Conservation (phyloP, 176 grass and related monocot species). For the Eremochloa ophiuroides region DNA sequence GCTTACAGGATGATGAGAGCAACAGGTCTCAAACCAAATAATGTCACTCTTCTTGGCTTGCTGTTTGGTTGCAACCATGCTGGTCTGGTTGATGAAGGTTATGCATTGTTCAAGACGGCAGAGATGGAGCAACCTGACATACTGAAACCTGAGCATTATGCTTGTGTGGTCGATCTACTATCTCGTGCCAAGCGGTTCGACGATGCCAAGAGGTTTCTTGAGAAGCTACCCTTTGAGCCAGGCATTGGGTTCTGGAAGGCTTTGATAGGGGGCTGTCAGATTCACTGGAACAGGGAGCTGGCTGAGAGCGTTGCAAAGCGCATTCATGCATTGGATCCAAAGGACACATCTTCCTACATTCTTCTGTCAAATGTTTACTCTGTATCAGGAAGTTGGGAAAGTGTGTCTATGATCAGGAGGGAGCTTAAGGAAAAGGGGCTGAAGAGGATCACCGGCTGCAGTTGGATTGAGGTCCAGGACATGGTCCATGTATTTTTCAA, state of each 20-base stretch:
- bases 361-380: conserved; percentile 82
- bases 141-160: conserved; percentile 72
- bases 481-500: conserved; percentile 78
- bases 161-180: conserved; percentile 69
- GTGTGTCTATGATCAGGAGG: conserved; percentile 61
- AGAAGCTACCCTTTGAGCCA: conserved; percentile 63
- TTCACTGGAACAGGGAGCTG: conserved; percentile 57
- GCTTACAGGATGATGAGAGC: conserved; percentile 56
- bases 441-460: conserved; percentile 83
- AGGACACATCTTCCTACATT: conserved; percentile 71
- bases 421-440: conserved; percentile 78
- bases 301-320: conserved; percentile 31
- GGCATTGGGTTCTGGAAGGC: conserved; percentile 90
- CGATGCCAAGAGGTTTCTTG: conserved; percentile 62
- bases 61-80: conserved; percentile 82
- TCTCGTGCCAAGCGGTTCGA: conserved; percentile 54
- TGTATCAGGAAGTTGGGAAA: conserved; percentile 62
- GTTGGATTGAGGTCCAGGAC: conserved; percentile 82
- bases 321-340: conserved; percentile 51
- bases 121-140: conserved; percentile 46
- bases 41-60: conserved; percentile 59
- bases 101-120: conserved; percentile 41
- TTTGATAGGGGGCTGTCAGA: conserved; percentile 58
- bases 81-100: conserved; percentile 67
- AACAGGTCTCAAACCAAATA: conserved; percentile 40